Percentiles rank a stretch among this genome's conserved stretches.
Evolutionary conservation across 164 flowering plant genomes (phyloP).

Genomic region (Tinospora cordifolia): DNA sequence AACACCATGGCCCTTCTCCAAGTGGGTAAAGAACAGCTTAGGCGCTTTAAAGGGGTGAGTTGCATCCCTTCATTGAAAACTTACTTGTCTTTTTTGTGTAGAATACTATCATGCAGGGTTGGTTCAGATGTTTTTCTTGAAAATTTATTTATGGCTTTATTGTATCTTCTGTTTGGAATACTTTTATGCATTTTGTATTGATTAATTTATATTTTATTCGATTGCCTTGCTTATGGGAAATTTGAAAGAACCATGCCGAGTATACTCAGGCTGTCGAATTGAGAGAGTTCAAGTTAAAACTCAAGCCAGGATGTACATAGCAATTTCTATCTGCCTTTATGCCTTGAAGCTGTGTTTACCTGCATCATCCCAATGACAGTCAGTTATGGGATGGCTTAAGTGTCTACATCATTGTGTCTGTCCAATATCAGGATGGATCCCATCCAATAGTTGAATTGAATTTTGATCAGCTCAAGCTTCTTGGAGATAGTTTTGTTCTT

Average conservation of each 20-base stretch:
- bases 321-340: too few species aligned
- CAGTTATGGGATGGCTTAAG: neutral
- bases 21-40: slow-evolving; percentile 31
- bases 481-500: neutral
- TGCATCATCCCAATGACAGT: neutral
- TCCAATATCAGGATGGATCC: too few species aligned
- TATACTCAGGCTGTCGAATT: too few species aligned
- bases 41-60: slow-evolving; percentile 59
- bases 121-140: slow-evolving; percentile 15
- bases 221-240: neutral
- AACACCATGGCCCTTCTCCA: slow-evolving; percentile 36
- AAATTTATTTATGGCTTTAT: neutral
- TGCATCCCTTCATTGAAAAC: neutral
- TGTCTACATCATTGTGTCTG: neutral
- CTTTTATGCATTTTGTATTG: neutral
- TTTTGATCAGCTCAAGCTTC: neutral
- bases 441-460: neutral
- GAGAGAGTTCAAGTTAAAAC: too few species aligned
- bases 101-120: slow-evolving; percentile 28
- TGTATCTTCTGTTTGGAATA: neutral
- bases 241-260: neutral
- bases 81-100: neutral
- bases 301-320: too few species aligned
- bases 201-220: neutral
- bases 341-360: too few species aligned